Percentiles rank a stretch among this genome's conserved stretches.
phyloP scores from a whole-genome alignment of 257 asterid species.

The Solanum stenotomum region DNA sequence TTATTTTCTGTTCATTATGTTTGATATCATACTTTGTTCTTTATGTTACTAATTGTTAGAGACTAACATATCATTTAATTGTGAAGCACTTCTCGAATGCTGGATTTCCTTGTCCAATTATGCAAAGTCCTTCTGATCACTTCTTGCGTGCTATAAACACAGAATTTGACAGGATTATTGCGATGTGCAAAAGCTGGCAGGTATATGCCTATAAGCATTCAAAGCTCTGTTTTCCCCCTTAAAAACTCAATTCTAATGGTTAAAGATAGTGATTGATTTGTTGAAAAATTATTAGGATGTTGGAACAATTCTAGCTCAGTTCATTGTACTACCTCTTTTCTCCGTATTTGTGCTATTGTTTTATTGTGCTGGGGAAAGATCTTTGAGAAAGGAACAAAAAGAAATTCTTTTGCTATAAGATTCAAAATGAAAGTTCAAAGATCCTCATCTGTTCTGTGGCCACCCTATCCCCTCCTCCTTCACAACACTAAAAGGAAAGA shows the following conservation, averaged over 20 bases:
- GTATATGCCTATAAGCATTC: slow-evolving; percentile 24
- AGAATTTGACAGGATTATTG: slow-evolving; percentile 93
- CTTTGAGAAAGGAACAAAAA: not conserved
- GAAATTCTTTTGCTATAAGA: not conserved
- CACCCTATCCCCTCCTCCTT: not conserved
- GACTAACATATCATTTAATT: not conserved
- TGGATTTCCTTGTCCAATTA: slow-evolving; percentile 99
- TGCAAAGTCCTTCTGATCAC: slow-evolving; percentile 99
- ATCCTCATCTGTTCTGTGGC: not conserved
- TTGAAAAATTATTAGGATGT: not conserved
- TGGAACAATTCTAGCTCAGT: not conserved
- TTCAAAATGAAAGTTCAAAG: not conserved
- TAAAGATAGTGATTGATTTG: not conserved
- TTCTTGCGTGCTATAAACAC: slow-evolving; percentile 96
- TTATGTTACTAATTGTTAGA: not conserved
- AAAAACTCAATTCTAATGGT: not conserved
- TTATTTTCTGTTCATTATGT: not conserved
- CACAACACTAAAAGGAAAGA: not conserved
- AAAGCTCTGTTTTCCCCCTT: not conserved
- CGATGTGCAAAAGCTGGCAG: slow-evolving; percentile 99
- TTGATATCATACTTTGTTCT: not conserved
- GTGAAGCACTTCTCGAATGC: slow-evolving; percentile 98
- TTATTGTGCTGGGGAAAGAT: not conserved
- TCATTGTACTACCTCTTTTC: not conserved
- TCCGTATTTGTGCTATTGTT: not conserved